Conservation (phyloP, 148 eudicot genomes). For the Cornus suecica region DNA sequence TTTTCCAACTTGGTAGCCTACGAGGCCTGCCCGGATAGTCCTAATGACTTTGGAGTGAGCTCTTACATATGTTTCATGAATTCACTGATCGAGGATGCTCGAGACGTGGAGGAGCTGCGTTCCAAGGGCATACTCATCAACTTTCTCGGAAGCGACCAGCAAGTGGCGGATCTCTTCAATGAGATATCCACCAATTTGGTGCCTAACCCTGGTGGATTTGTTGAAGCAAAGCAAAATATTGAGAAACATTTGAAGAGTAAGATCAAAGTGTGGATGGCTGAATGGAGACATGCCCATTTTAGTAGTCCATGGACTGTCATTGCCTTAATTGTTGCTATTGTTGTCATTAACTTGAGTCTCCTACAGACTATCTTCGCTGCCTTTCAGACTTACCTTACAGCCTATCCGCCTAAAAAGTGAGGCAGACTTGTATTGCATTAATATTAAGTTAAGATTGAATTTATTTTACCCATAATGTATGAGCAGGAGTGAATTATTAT, state of each 20-base stretch:
- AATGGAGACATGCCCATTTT: not conserved
- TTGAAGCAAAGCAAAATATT: not conserved
- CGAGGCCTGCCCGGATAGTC: not conserved
- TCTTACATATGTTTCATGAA: constrained; percentile 1
- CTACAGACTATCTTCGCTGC: not conserved
- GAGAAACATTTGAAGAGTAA: constrained; percentile 1
- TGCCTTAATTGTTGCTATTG: not conserved
- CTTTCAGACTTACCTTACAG: too few species aligned
- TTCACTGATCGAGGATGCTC: not conserved
- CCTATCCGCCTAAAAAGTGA: too few species aligned
- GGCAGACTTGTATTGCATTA: too few species aligned
- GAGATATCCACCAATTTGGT: not conserved
- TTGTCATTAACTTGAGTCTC: not conserved
- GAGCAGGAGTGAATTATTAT: too few species aligned
- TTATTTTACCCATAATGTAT: too few species aligned
- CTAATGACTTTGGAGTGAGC: not conserved
- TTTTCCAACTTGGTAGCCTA: constrained; percentile 13
- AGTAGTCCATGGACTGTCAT: constrained; percentile 4
- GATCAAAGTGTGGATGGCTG: not conserved
- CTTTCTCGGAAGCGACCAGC: not conserved
- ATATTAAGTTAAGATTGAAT: too few species aligned
- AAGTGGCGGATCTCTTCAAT: constrained; percentile 6
- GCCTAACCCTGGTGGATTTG: not conserved
- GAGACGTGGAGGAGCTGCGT: constrained; percentile 15
- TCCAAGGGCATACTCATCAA: not conserved